A percentile compares a stretch with the other conserved stretches of the same genome.
Evolutionary conservation across 805 yeast species (phyloP).

Genomic region (Hanseniaspora mollemarum): DNA sequence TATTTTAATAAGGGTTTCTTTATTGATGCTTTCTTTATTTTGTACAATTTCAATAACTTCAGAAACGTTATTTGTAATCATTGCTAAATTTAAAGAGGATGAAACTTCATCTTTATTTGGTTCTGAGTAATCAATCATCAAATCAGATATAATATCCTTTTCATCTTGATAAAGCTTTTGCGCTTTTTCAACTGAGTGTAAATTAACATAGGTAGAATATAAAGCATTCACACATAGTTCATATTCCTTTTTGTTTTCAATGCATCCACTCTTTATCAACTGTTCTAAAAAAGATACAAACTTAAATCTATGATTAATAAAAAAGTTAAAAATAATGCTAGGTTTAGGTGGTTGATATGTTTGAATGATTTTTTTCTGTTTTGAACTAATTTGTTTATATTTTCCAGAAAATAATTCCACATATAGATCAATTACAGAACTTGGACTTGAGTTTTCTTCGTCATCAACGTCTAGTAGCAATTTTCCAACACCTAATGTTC

Average conservation of each 20-base stretch:
- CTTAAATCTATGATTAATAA: conserved; percentile 73
- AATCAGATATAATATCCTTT: conserved; percentile 41
- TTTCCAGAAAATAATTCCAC: conserved; percentile 84
- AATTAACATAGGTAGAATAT: not conserved
- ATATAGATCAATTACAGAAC: conserved; percentile 68
- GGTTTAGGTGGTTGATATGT: conserved; percentile 91
- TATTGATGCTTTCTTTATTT: not conserved
- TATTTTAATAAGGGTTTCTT: not conserved
- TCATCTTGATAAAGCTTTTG: conserved; percentile 35
- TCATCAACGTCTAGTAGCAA: not conserved
- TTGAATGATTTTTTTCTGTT: conserved; percentile 30
- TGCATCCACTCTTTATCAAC: not conserved
- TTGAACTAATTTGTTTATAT: conserved; percentile 34
- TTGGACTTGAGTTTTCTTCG: not conserved
- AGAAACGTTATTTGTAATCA: conserved; percentile 19
- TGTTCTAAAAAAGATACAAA: conserved; percentile 78
- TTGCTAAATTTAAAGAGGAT: conserved; percentile 42
- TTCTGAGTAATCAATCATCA: conserved; percentile 28
- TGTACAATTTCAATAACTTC: conserved; percentile 3
- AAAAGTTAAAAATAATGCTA: conserved; percentile 71
- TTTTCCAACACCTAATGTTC: conserved; percentile 3
- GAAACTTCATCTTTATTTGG: conserved; percentile 21
- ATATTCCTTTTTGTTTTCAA: not conserved
- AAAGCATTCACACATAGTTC: conserved; percentile 4
- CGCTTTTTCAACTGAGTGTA: conserved; percentile 60